Base-by-base conservation (phyloP, 1,284 basidiomycete species). In the Vanrija humicola region DNA sequence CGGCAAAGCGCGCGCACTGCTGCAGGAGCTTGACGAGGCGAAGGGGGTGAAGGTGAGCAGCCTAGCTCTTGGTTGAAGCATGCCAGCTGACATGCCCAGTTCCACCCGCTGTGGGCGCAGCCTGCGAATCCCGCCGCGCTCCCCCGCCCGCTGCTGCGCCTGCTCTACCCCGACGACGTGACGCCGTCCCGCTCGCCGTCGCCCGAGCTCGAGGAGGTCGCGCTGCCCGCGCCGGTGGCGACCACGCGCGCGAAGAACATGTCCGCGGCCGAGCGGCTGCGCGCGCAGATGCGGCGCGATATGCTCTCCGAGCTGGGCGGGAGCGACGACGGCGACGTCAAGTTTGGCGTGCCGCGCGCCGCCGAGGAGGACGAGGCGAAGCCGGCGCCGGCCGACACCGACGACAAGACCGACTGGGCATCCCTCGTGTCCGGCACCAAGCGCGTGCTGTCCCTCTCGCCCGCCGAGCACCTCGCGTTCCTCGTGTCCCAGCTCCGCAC, bases 21-120 rank as follows among this genome's bases (percentile, higher is more conserved):
- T 76, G 44, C 54, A 70, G 2, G 62, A 66, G 40, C 54, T 68
- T 38, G 74, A 77, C 47, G 50, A 44, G 29, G 68, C 64, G 21
- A 63, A 59, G 46, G 73, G 70, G 3, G 50, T 69, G 47, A 68
- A 68, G 55, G 75, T 74, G 60, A 52, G 72, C 57, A 3, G 6
- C 9, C 12, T 21, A 4, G 25, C 16, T 7, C 23, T 14, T 23
- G 5, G 15, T 10, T 23, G 21, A 23, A 23, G 21, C 21, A 23
- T 23, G 21, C 21, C 21, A 23, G 49, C 48, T 56, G 26, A 53
- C 25, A n/a, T 5, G 34, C 1, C 14, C 64, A 75, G 74, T 76
- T 77, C 57, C 75, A 77, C 50, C 74, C 75, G 1, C 69, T 77
- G 5, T 70, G 75, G 52, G 66, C 72, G 39, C 28, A 67, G 10